These are phyloP conservation scores for Penicillium sp. DNA, from an alignment of 2,329 filamentous ascomycete species.

Conservation along the genomic window DNA sequence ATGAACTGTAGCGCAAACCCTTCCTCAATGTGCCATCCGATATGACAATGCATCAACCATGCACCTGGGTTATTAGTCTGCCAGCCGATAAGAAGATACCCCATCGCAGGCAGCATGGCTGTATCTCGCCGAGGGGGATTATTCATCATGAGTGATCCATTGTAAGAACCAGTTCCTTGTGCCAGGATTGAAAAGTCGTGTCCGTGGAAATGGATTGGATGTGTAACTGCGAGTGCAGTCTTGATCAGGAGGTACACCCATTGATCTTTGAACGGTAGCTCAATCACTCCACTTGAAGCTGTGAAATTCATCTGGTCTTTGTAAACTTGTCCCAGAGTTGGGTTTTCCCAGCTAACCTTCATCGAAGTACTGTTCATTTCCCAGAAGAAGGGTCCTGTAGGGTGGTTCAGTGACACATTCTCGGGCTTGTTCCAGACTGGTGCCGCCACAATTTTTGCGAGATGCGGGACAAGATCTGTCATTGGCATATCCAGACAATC, in stretches of 20 bases:
- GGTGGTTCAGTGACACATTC: slow-evolving; percentile 15
- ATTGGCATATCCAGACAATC: slow-evolving; percentile 30
- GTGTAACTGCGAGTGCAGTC: slow-evolving; percentile 27
- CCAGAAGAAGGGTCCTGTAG: slow-evolving; percentile 29
- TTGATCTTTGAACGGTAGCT: slow-evolving; percentile 22
- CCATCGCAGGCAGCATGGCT: slow-evolving; percentile 44
- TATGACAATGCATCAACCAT: slow-evolving; percentile 39
- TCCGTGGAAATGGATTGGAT: slow-evolving; percentile 69
- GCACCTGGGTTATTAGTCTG: slow-evolving; percentile 52
- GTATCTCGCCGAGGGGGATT: slow-evolving; percentile 53
- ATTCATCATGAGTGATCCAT: slow-evolving; percentile 18
- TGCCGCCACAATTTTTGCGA: slow-evolving; percentile 19
- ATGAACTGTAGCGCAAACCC: slow-evolving; percentile 36
- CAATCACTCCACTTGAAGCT: slow-evolving; percentile 22
- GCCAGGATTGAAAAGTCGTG: slow-evolving; percentile 69
- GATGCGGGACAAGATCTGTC: slow-evolving; percentile 23
- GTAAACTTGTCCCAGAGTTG: slow-evolving; percentile 27
- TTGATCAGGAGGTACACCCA: slow-evolving; percentile 31
- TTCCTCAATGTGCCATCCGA: slow-evolving; percentile 30
- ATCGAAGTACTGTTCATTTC: slow-evolving; percentile 33
- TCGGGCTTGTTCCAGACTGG: slow-evolving; percentile 18
- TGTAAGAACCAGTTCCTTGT: slow-evolving; percentile 43
- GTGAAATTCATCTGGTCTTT: slow-evolving; percentile 17
- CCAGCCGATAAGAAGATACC: slow-evolving; percentile 52
- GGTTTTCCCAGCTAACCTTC: slow-evolving; percentile 32